These are phyloP conservation scores for Metschnikowia similis DNA, from an alignment of 805 yeast species.

Conservation along the genomic window DNA sequence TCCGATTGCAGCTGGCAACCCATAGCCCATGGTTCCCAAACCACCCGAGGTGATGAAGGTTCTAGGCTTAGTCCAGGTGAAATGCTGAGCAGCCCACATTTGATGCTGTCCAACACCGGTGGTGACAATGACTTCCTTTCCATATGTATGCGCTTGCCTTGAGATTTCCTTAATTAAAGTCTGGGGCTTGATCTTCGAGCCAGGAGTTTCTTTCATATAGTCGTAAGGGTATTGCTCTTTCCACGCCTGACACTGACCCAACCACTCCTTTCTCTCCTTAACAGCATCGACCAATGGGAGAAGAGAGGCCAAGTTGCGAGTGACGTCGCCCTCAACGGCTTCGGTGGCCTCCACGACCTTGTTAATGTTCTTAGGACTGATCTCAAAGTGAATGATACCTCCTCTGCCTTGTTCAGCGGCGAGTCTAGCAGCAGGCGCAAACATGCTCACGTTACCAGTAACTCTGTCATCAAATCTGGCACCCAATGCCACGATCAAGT, in stretches of 20 bases:
- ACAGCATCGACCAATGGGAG: slow-evolving; percentile 67
- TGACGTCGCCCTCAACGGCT: slow-evolving; percentile 95
- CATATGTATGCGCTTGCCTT: slow-evolving; percentile 57
- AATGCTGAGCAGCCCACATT: slow-evolving; percentile 99
- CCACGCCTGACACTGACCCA: slow-evolving; percentile 71
- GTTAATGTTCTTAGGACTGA: slow-evolving; percentile 93
- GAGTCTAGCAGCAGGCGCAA: slow-evolving; percentile 88
- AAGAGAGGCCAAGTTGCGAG: slow-evolving; percentile 67
- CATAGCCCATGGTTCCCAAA: slow-evolving; percentile 97
- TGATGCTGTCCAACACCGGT: slow-evolving; percentile 99
- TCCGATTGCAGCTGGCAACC: slow-evolving; percentile 96
- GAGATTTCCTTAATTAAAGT: slow-evolving; percentile 79
- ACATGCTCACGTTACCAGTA: slow-evolving; percentile 76
- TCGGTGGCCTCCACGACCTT: slow-evolving; percentile 95
- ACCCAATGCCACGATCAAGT: slow-evolving; percentile 88
- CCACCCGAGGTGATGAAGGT: slow-evolving; percentile 98
- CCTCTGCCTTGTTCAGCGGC: slow-evolving; percentile 90
- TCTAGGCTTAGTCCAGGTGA: slow-evolving; percentile 90
- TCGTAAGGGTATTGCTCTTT: slow-evolving; percentile 80
- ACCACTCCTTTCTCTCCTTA: slow-evolving; percentile 74
- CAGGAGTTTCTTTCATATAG: slow-evolving; percentile 78
- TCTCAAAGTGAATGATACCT: slow-evolving; percentile 95
- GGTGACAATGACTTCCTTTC: slow-evolving; percentile 79
- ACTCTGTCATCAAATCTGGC: slow-evolving; percentile 99
- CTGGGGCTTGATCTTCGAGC: slow-evolving; percentile 84